Evolutionary conservation across 139 green algal species (phyloP).

Genomic region (Chlamydomonas eustigma): DNA sequence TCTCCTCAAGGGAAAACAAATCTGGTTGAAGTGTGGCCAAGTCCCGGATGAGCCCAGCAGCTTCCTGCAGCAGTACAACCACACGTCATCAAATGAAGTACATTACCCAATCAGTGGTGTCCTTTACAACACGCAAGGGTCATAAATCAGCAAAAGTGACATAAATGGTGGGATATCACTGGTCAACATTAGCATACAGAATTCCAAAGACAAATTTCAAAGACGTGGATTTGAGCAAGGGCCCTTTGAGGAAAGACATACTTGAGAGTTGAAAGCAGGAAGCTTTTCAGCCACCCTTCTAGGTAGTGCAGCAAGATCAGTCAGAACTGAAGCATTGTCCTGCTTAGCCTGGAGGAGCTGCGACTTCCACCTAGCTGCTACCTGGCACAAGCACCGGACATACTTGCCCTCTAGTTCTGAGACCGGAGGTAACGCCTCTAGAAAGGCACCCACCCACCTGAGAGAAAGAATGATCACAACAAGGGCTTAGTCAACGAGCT

Average conservation of each 20-base stretch:
- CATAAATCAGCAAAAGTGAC: no score
- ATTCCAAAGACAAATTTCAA: no score
- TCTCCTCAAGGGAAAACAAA: not conserved
- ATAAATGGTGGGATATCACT: no score
- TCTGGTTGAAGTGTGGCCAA: not conserved
- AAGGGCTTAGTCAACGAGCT: no score
- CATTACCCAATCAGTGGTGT: no score
- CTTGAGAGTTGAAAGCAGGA: not conserved
- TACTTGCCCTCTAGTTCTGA: not conserved
- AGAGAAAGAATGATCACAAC: not conserved
- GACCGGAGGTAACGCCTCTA: not conserved
- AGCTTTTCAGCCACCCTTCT: not conserved
- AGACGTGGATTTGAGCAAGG: no score
- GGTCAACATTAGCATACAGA: no score
- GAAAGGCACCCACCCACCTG: not conserved
- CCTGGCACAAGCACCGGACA: not conserved
- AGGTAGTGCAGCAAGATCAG: not conserved
- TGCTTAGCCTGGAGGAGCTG: not conserved
- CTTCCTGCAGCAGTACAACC: no score
- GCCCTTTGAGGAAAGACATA: no score
- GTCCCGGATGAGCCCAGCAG: not conserved
- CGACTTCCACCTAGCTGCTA: not conserved
- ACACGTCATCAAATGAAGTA: no score
- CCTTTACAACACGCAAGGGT: no score
- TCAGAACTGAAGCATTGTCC: not conserved